Evolutionary conservation across 805 yeast genomes (phyloP), one percentile per base, ranked within the genome.

Genomic region (Kluyveromyces siamensis): DNA sequence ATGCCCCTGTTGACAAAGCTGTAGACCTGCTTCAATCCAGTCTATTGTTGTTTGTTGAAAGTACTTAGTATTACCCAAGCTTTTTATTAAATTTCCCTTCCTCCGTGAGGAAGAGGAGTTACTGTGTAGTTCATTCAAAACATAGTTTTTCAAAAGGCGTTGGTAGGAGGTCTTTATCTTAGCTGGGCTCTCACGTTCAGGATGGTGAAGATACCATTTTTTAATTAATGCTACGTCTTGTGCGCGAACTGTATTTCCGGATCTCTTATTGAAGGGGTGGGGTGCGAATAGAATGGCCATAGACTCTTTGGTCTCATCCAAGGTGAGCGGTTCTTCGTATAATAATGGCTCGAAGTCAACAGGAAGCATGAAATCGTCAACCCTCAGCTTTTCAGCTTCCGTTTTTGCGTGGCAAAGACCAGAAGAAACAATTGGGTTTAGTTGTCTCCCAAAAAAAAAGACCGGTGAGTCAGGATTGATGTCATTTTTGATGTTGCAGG

Each of bases 21-120:
- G 98, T 49, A 93, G 71, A 27, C 97, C 99, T 1, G 98, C 99
- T 65, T 93, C 99, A 2, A 91, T 93, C 99, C 99, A 93, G 66
- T 93, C 99, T 45, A 93, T 82, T 0, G 90, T 76, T 0, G 99
- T 91, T 57, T 86, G 83, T 61, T 88, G 96, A 67, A 93, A 93
- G 63, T 79, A 93, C 59, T 87, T 90, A 0, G 99, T 93, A 42
- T 76, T 73, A 50, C 80, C 79, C 55, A 93, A 73, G 30, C 81
- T 74, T 52, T 79, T 80, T 27, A 93, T 62, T 13, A 93, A 68
- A 38, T 78, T 75, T 7, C 76, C 73, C 55, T 81, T 84, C 45
- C 74, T 73, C 41, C 68, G 74, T 33, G 71, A 69, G 2, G 72
- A 68, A 2, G 71, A 67, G 21, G 65, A 67, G 14, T 64, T 61